A percentile compares a stretch with the other conserved stretches of the same genome.
Evolutionary conservation across 257 asterid genomes (phyloP).

Genomic region (Cynanchum wilfordii): DNA sequence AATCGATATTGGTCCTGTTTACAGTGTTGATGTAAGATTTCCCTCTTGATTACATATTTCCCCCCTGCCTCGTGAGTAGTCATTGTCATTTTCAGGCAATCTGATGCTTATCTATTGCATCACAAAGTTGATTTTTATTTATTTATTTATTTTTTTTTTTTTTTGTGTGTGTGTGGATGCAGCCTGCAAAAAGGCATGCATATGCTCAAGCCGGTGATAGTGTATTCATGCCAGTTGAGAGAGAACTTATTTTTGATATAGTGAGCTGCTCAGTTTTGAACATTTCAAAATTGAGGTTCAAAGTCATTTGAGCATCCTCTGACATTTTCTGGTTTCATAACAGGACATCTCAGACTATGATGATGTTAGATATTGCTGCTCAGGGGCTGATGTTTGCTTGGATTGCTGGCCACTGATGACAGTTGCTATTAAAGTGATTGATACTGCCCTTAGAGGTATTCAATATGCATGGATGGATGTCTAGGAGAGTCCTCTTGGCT

Average conservation of each 20-base stretch:
- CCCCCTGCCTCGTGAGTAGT: neutral
- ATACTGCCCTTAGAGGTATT: conserved; percentile 86
- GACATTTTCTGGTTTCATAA: conserved; percentile 14
- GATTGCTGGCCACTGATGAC: conserved; percentile 97
- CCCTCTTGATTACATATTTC: neutral
- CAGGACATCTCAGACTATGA: conserved; percentile 96
- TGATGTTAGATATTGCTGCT: conserved; percentile 93
- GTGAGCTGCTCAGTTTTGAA: conserved; percentile 41
- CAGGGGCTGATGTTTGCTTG: conserved; percentile 90
- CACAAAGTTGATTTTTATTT: neutral
- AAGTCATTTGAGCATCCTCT: conserved; percentile 3
- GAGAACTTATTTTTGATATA: conserved; percentile 85
- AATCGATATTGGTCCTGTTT: conserved; percentile 90
- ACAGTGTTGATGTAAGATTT: conserved; percentile 77
- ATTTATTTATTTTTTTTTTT: neutral
- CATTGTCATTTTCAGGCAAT: neutral
- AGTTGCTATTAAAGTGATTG: conserved; percentile 80
- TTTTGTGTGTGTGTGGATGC: conserved; percentile 22
- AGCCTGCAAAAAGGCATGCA: conserved; percentile 94
- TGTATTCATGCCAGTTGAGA: conserved; percentile 67
- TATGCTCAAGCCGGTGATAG: conserved; percentile 78
- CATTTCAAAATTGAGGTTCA: neutral
- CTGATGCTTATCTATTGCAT: neutral
- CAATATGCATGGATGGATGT: neutral
- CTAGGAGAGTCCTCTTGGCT: neutral